A percentile compares a stretch with the other conserved stretches of the same genome.
Evolutionary conservation across 768 basidiomycete genomes (phyloP).

Genomic region (Macrocybe gigantea): DNA sequence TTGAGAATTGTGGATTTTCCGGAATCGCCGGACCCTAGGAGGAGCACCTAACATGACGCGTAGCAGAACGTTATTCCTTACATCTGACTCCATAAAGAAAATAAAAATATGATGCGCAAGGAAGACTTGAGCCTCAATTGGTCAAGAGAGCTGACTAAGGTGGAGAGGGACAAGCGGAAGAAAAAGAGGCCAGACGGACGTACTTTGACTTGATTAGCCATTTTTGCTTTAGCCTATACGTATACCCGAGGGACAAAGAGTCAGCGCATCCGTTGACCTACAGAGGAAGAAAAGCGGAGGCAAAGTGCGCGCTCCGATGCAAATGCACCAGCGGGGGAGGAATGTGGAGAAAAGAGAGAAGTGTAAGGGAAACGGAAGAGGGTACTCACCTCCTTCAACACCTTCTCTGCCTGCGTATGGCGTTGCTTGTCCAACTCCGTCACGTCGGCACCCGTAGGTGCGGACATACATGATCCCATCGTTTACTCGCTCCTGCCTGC

Average conservation of each 20-base stretch:
- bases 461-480: conserved; percentile 82
- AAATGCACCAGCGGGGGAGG: neutral
- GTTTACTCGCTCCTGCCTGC: conserved; percentile 1
- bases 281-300: no score
- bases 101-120: no score
- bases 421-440: conserved; percentile 62
- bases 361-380: neutral
- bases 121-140: no score
- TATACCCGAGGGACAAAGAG: conserved; percentile 1
- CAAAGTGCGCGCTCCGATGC: no score
- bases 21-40: conserved; percentile 90
- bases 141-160: no score
- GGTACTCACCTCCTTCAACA: conserved; percentile 62
- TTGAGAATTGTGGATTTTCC: conserved; percentile 93
- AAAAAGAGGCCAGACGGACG: conserved; percentile 4
- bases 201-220: conserved; percentile 76
- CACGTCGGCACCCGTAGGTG: conserved; percentile 47
- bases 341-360: neutral
- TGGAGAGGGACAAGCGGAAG: no score
- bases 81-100: neutral
- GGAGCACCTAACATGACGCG: conserved; percentile 52
- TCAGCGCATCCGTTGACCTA: neutral
- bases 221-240: conserved; percentile 62
- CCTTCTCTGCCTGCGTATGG: conserved; percentile 71
- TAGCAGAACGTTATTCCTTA: neutral